phyloP scores from a whole-genome alignment of 768 basidiomycete species.

The Kwoniella bestiolae region DNA sequence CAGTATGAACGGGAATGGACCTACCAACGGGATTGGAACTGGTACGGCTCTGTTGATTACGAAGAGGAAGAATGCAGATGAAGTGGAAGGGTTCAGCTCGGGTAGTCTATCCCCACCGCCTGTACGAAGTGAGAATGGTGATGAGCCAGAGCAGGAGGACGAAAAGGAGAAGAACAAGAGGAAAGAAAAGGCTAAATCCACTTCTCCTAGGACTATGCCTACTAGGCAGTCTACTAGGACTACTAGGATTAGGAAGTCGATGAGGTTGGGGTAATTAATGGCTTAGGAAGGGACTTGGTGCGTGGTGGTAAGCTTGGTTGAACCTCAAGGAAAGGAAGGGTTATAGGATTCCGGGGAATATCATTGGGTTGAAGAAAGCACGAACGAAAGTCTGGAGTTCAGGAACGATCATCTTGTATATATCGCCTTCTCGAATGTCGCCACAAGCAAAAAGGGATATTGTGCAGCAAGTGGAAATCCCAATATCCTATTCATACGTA shows the following conservation, averaged over 20 bases:
- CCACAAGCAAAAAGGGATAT: too few species aligned
- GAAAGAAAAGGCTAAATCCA: neutral
- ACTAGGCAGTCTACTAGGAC: constrained; percentile 28
- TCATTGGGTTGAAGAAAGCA: too few species aligned
- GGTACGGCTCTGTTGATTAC: neutral
- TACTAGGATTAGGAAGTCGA: constrained; percentile 32
- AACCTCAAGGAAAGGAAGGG: neutral
- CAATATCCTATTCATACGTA: too few species aligned
- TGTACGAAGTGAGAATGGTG: neutral
- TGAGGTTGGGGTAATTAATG: constrained; percentile 27
- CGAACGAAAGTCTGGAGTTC: too few species aligned
- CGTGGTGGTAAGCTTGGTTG: neutral
- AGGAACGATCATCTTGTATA: neutral
- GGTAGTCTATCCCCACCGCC: constrained; percentile 42
- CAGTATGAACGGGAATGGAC: constrained; percentile 8
- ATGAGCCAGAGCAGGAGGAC: neutral
- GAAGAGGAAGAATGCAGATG: constrained; percentile 7
- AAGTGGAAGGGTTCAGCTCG: constrained; percentile 31
- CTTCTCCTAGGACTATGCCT: neutral
- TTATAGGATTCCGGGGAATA: neutral
- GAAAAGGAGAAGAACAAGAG: neutral
- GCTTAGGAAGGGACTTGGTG: too few species aligned
- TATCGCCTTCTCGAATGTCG: too few species aligned
- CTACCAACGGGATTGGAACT: constrained; percentile 1
- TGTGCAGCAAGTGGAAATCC: too few species aligned